Conservation (phyloP, 2,329 filamentous ascomycete species). For the Penicillium sp. region DNA sequence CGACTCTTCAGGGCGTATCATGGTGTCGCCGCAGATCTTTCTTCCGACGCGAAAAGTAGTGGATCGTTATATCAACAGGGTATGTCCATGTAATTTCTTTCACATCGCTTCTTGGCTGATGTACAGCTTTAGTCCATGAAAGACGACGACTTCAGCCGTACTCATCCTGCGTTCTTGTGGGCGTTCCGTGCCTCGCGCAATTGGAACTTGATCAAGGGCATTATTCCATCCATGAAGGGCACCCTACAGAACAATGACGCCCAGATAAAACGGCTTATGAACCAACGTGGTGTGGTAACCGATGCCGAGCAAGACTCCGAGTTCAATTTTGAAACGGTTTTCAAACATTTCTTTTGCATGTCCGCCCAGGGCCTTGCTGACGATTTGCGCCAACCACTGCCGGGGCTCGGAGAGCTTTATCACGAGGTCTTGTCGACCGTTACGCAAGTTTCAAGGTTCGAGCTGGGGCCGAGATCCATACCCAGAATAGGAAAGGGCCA, state of each 20-base stretch:
- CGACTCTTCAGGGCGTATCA: constrained; percentile 40
- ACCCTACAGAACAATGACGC: constrained; percentile 58
- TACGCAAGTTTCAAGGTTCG: constrained; percentile 27
- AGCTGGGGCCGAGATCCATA: constrained; percentile 16
- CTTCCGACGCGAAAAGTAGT: constrained; percentile 65
- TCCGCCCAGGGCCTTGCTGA: constrained; percentile 71
- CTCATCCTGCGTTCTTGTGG: constrained; percentile 81
- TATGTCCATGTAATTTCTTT: constrained; percentile 21
- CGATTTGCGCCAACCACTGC: constrained; percentile 60
- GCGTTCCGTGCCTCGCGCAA: constrained; percentile 76
- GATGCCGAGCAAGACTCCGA: constrained; percentile 52
- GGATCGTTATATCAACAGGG: constrained; percentile 66
- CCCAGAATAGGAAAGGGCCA: constrained; percentile 61
- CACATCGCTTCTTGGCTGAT: constrained; percentile 12
- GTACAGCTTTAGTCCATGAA: constrained; percentile 47
- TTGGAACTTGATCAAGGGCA: constrained; percentile 65
- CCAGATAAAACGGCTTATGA: constrained; percentile 46
- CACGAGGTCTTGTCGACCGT: constrained; percentile 71
- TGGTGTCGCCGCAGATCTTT: constrained; percentile 44
- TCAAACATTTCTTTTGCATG: constrained; percentile 79
- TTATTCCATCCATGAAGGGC: constrained; percentile 68
- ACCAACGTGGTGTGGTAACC: constrained; percentile 37
- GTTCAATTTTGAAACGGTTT: constrained; percentile 68
- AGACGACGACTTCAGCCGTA: constrained; percentile 70
- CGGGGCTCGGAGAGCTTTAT: constrained; percentile 65